Percentiles rank a stretch among this genome's conserved stretches.
Conservation (phyloP, 306 rosid genomes). For the Inga laurina region DNA sequence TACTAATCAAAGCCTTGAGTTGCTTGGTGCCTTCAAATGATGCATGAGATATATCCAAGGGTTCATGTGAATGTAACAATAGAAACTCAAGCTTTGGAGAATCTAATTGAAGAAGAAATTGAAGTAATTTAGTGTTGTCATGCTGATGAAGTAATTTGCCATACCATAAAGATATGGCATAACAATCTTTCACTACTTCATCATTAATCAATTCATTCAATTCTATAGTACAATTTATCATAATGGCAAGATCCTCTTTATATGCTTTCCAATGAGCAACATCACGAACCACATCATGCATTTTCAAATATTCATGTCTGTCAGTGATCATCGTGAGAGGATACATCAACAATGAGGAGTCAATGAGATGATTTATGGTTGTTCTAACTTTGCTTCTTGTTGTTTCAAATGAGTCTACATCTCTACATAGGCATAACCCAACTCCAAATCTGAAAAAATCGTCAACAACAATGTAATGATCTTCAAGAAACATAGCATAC, state of each 20-base stretch:
- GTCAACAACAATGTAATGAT: neutral
- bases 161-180: neutral
- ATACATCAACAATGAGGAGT: neutral
- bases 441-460: slow-evolving; percentile 1
- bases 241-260: neutral
- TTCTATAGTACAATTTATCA: neutral
- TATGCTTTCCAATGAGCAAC: neutral
- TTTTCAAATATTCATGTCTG: neutral
- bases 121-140: neutral
- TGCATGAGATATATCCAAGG: neutral
- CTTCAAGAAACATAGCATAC: neutral
- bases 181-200: neutral
- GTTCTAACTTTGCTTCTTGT: neutral
- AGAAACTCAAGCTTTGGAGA: neutral
- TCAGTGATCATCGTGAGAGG: rapidly evolving
- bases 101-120: neutral
- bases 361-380: neutral
- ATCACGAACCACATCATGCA: slow-evolving; percentile 5
- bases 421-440: neutral
- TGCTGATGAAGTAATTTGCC: neutral
- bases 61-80: neutral
- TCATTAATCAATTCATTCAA: neutral
- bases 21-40: neutral
- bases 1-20: neutral
- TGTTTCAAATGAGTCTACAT: neutral